Base-by-base conservation (phyloP, 2,329 filamentous ascomycete species). In the Hypoxylon sp. region DNA sequence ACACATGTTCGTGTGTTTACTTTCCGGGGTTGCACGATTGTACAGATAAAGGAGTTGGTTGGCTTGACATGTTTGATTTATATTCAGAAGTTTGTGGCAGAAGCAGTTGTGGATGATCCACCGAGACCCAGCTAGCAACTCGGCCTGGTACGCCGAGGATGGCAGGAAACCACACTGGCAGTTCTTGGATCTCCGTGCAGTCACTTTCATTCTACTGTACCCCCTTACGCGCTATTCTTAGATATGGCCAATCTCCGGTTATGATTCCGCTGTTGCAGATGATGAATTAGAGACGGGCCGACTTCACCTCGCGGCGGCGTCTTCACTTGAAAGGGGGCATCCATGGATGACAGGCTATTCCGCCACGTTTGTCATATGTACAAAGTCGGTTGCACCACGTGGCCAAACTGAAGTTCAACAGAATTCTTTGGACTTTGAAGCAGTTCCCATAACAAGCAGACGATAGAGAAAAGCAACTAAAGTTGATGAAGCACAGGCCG, bases 121-220 rank as follows among this genome's bases (percentile, higher is more conserved):
- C 51, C 30, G 56, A 68, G 56, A 57, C 65, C 60, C 55, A 61
- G 64, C 59, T 45, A 34, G 62, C 62, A 66, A 52, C 66, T 68
- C 63, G 61, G 65, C 59, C 67, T 69, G 58, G 63, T 64, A 63
- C 64, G 72, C 68, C 65, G 60, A 63, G 63, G 71, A 69, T 72
- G 74, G 71, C 73, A 61, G 72, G 75, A 61, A 68, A 73, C 72
- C 73, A 71, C 67, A 71, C 67, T 67, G 70, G 68, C 67, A 67
- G 63, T 62, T 69, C 69, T 75, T 71, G 71, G 72, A 72, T 75
- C 67, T 68, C 70, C 68, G 68, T 70, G 68, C 63, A 69, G 60
- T 65, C 67, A 68, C 68, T 63, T 68, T 75, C 73, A 46, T 71
- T 72, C 53, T 57, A 63, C 49, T 67, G 38, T 65, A 57, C 52